phyloP scores from a whole-genome alignment of 129 eudicot genomes.

The Centella asiatica region DNA sequence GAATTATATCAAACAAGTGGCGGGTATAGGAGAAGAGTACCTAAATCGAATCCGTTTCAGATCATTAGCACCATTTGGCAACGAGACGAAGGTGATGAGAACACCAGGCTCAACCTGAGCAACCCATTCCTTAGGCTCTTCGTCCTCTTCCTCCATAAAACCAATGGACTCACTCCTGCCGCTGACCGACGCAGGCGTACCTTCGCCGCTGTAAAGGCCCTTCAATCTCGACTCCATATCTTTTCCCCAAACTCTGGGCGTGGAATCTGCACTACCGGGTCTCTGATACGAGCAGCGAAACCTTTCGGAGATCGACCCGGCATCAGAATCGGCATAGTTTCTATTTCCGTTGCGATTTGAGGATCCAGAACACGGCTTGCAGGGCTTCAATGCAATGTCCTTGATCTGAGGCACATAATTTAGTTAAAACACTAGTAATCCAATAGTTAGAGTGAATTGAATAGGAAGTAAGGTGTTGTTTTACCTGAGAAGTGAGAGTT shows the following conservation, averaged over 20 bases:
- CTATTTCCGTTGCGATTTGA: slow-evolving; percentile 30
- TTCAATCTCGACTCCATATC: slow-evolving; percentile 77
- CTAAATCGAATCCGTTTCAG: slow-evolving; percentile 84
- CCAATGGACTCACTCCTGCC: slow-evolving; percentile 68
- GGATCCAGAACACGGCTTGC: slow-evolving; percentile 84
- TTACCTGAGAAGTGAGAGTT: slow-evolving; percentile 53
- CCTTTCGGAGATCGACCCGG: slow-evolving; percentile 44
- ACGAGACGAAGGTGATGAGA: slow-evolving; percentile 68
- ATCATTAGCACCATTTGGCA: slow-evolving; percentile 69
- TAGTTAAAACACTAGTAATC: neutral
- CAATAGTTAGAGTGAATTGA: neutral
- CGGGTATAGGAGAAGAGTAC: slow-evolving; percentile 22
- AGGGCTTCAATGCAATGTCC: slow-evolving; percentile 80
- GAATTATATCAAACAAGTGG: slow-evolving; percentile 12
- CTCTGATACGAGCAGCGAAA: slow-evolving; percentile 45
- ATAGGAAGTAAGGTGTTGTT: neutral
- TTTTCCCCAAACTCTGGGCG: slow-evolving; percentile 69
- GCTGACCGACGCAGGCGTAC: slow-evolving; percentile 75
- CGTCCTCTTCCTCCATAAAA: slow-evolving; percentile 61
- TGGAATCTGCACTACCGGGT: slow-evolving; percentile 43
- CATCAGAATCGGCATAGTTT: slow-evolving; percentile 46
- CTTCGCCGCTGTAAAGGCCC: slow-evolving; percentile 75
- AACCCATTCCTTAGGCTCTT: slow-evolving; percentile 74
- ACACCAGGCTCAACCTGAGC: slow-evolving; percentile 97
- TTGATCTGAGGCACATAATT: slow-evolving; percentile 46